Conservation (phyloP, 805 yeast species). For the Candida broadrunensis region DNA sequence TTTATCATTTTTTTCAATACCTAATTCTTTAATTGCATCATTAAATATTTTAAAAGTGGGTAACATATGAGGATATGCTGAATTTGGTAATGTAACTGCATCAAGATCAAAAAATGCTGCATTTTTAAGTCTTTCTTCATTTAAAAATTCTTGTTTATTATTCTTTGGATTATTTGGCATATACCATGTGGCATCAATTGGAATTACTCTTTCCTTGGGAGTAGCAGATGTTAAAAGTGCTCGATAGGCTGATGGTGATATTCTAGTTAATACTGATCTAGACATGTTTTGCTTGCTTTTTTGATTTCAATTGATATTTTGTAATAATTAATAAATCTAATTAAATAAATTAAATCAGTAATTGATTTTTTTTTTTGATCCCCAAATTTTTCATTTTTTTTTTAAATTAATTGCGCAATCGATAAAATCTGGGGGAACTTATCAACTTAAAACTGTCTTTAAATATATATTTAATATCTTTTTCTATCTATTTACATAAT, state of each 20-base stretch:
- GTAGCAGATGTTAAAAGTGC: constrained; percentile 3
- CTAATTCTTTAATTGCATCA: constrained; percentile 49
- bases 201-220: constrained; percentile 33
- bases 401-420: not conserved
- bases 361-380: no score
- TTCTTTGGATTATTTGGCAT: constrained; percentile 70
- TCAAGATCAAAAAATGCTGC: constrained; percentile 82
- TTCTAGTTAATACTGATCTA: constrained; percentile 3
- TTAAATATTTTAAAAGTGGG: constrained; percentile 63
- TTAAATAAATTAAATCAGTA: no score
- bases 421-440: no score
- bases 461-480: no score
- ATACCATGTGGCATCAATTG: constrained; percentile 91
- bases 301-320: not conserved
- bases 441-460: no score
- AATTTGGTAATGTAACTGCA: constrained; percentile 52
- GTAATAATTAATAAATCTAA: no score
- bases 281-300: not conserved
- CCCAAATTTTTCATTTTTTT: not conserved
- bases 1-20: constrained; percentile 52
- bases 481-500: no score
- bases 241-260: constrained; percentile 6
- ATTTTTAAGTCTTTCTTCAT: constrained; percentile 55
- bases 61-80: constrained; percentile 87
- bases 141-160: constrained; percentile 54